Evolutionary conservation across 169 alveolate species (phyloP).

Genomic region (Sarcocystis neurona): DNA sequence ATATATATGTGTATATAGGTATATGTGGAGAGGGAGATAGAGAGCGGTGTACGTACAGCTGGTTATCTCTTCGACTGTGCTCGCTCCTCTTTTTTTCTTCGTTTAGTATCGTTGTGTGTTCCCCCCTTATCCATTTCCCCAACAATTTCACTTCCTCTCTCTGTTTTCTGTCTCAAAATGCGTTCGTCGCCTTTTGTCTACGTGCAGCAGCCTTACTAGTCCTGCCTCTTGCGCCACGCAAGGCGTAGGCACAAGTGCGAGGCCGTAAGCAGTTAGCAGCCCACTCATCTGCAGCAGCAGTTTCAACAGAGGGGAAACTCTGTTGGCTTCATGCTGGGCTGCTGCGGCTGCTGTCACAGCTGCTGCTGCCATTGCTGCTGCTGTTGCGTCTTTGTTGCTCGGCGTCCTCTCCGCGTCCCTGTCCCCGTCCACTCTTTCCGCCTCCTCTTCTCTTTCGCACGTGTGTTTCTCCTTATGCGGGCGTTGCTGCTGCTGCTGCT

Average conservation of each 20-base stretch:
- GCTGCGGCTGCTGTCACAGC: not conserved
- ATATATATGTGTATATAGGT: not conserved
- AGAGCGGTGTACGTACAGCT: not conserved
- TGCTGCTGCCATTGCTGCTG: not conserved
- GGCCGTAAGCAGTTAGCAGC: constrained; percentile 45
- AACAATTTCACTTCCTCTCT: not conserved
- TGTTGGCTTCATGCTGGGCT: not conserved
- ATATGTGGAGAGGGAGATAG: not conserved
- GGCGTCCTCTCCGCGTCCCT: not conserved
- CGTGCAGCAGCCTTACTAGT: no score
- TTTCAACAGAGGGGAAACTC: not conserved
- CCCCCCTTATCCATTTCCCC: not conserved
- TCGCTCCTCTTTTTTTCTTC: not conserved
- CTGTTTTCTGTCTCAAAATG: not conserved
- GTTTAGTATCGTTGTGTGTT: not conserved
- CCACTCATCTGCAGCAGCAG: not conserved
- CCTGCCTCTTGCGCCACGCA: not conserved
- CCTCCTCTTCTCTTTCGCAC: not conserved
- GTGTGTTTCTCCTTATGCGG: not conserved
- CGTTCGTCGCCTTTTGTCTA: no score
- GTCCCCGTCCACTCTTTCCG: not conserved
- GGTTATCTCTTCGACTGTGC: not conserved
- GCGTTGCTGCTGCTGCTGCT: not conserved
- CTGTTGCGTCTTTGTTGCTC: not conserved
- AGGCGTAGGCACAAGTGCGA: not conserved